Evolutionary conservation across 805 yeast genomes (phyloP).

Genomic region (Monosporozyma unispora): DNA sequence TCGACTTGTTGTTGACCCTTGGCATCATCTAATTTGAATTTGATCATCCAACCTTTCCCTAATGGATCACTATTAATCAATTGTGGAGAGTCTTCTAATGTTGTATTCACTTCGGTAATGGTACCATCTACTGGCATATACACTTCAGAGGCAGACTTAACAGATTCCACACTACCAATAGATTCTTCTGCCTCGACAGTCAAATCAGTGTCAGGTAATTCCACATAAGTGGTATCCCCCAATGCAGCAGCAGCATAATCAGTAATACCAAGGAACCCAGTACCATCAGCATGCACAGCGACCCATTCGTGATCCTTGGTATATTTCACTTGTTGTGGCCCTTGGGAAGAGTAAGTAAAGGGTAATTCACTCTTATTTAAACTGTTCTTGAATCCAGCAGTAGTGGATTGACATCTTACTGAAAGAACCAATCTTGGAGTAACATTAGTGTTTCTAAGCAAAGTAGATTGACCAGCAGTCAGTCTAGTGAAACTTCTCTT

Average conservation of each 20-base stretch:
- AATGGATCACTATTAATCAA: conserved; percentile 80
- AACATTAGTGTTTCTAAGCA: neutral
- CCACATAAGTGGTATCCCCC: conserved; percentile 93
- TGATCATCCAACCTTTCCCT: conserved; percentile 91
- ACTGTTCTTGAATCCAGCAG: conserved; percentile 9
- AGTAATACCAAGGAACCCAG: conserved; percentile 87
- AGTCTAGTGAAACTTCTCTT: neutral
- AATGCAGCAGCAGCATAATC: conserved; percentile 91
- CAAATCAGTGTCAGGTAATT: conserved; percentile 69
- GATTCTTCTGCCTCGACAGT: conserved; percentile 64
- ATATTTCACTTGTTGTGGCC: conserved; percentile 43
- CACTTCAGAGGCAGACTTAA: conserved; percentile 88
- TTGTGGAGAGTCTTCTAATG: conserved; percentile 61
- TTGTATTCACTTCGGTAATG: conserved; percentile 60
- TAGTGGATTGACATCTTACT: conserved; percentile 7
- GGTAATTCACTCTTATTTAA: conserved; percentile 26
- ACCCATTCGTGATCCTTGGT: conserved; percentile 95
- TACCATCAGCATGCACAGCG: conserved; percentile 72
- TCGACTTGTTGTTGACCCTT: conserved; percentile 35
- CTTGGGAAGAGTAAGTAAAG: conserved; percentile 24
- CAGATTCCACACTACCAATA: conserved; percentile 89
- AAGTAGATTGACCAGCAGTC: neutral
- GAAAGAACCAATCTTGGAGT: neutral
- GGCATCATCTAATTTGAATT: conserved; percentile 49
- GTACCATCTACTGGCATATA: conserved; percentile 81